Evolutionary conservation across 345 rosid genomes (phyloP).

Genomic region (Psidium guajava): DNA sequence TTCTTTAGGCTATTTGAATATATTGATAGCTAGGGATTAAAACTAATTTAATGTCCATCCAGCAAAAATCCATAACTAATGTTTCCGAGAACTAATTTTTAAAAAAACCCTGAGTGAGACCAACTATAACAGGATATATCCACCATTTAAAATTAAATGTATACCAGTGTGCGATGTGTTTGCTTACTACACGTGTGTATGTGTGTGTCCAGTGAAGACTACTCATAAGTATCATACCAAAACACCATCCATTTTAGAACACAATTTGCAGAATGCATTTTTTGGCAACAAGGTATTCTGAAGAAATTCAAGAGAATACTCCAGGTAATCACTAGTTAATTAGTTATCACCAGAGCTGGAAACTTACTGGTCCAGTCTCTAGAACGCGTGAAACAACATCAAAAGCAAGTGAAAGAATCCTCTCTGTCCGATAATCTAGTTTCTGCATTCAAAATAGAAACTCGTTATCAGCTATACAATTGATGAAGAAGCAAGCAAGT

Average conservation of each 20-base stretch:
- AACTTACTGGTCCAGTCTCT: conserved; percentile 83
- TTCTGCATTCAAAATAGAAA: conserved; percentile 30
- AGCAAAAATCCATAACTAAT: not conserved
- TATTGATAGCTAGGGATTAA: not conserved
- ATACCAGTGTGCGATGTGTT: not conserved
- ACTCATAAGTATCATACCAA: not conserved
- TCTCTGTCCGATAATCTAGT: conserved; percentile 53
- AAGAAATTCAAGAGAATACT: not conserved
- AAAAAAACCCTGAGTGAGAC: not conserved
- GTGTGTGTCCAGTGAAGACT: not conserved
- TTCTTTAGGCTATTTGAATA: not conserved
- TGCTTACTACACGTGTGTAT: not conserved
- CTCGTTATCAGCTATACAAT: not conserved
- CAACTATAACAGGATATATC: not conserved
- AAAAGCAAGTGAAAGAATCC: conserved; percentile 66
- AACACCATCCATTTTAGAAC: not conserved
- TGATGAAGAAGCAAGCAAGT: not conserved
- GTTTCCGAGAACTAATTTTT: not conserved
- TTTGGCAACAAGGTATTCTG: not conserved
- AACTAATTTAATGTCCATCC: not conserved
- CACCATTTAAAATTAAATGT: not conserved
- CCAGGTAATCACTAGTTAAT: not conserved
- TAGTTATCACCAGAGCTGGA: not conserved
- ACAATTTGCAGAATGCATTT: not conserved
- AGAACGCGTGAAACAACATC: conserved; percentile 67